Percentiles rank a stretch among this genome's conserved stretches.
phyloP scores from a whole-genome alignment of 2,329 filamentous ascomycete genomes.

The Dothideomycetes sp. region DNA sequence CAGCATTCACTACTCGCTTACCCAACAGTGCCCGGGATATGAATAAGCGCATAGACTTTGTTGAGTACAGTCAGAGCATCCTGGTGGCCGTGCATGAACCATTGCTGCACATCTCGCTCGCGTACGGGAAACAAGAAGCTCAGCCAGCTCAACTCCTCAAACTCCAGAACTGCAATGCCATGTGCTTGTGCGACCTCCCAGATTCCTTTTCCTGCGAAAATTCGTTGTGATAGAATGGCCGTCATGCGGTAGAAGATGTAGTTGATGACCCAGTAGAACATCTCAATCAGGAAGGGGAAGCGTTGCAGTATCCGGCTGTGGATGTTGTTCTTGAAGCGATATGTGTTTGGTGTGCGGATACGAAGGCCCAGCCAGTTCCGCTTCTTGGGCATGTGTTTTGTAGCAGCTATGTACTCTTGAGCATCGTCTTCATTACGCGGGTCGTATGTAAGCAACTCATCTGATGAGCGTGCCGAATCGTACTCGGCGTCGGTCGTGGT shows the following conservation, averaged over 20 bases:
- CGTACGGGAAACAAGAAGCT: slow-evolving; percentile 45
- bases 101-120: slow-evolving; percentile 46
- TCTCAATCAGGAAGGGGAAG: slow-evolving; percentile 61
- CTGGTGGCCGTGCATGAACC: slow-evolving; percentile 48
- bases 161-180: slow-evolving; percentile 45
- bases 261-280: slow-evolving; percentile 65
- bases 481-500: slow-evolving; percentile 10
- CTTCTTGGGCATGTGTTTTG: slow-evolving; percentile 40
- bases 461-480: slow-evolving; percentile 29
- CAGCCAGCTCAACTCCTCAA: slow-evolving; percentile 44
- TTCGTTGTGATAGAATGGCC: slow-evolving; percentile 40
- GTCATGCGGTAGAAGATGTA: slow-evolving; percentile 56
- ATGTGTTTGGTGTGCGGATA: slow-evolving; percentile 49
- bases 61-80: slow-evolving; percentile 47
- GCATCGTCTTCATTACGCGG: slow-evolving; percentile 30
- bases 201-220: slow-evolving; percentile 45
- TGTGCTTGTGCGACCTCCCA: slow-evolving; percentile 49
- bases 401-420: slow-evolving; percentile 25
- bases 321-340: slow-evolving; percentile 50
- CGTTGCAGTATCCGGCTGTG: slow-evolving; percentile 57
- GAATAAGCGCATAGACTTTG: slow-evolving; percentile 50
- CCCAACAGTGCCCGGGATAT: slow-evolving; percentile 53
- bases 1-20: no score
- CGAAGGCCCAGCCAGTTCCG: slow-evolving; percentile 44
- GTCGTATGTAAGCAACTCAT: slow-evolving; percentile 31